phyloP scores from a whole-genome alignment of 2,329 filamentous ascomycete genomes.

The Emmonsiellopsis sp. region DNA sequence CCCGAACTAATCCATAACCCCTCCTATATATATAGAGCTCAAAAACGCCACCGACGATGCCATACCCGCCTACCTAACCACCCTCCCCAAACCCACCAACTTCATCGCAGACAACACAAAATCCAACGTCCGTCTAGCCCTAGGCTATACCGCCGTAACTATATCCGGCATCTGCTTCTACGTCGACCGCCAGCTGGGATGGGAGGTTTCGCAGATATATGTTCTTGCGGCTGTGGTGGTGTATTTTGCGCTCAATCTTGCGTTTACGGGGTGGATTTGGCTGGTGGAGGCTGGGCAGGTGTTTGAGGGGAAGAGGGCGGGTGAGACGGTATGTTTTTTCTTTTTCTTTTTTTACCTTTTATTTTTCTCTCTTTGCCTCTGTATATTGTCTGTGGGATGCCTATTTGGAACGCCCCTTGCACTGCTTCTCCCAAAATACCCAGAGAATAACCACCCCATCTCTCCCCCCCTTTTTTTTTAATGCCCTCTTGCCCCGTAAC shows the following conservation, averaged over 20 bases:
- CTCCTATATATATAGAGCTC: conserved; percentile 54
- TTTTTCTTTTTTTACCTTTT: conserved; percentile 1
- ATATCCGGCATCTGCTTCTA: conserved; percentile 78
- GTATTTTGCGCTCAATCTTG: conserved; percentile 71
- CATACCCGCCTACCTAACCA: conserved; percentile 85
- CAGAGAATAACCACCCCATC: too few relatives aligned
- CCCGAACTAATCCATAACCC: neutral
- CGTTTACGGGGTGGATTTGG: conserved; percentile 77
- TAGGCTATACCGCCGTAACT: conserved; percentile 75
- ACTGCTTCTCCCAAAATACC: too few relatives aligned
- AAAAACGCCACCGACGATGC: conserved; percentile 97
- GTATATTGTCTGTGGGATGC: too few relatives aligned
- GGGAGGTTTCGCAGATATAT: conserved; percentile 74
- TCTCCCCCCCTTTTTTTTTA: too few relatives aligned
- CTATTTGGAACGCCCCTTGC: too few relatives aligned
- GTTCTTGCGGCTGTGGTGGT: conserved; percentile 68
- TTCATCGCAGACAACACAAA: conserved; percentile 76
- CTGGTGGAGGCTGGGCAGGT: conserved; percentile 71
- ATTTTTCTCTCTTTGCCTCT: neutral
- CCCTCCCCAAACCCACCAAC: conserved; percentile 50
- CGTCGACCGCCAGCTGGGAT: conserved; percentile 86
- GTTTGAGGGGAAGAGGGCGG: conserved; percentile 64
- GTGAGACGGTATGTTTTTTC: conserved; percentile 46
- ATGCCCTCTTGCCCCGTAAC: too few relatives aligned
- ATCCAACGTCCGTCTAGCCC: conserved; percentile 68